Evolutionary conservation across 108 stramenopile genomes (phyloP).

Genomic region (Skeletonema costatum): DNA sequence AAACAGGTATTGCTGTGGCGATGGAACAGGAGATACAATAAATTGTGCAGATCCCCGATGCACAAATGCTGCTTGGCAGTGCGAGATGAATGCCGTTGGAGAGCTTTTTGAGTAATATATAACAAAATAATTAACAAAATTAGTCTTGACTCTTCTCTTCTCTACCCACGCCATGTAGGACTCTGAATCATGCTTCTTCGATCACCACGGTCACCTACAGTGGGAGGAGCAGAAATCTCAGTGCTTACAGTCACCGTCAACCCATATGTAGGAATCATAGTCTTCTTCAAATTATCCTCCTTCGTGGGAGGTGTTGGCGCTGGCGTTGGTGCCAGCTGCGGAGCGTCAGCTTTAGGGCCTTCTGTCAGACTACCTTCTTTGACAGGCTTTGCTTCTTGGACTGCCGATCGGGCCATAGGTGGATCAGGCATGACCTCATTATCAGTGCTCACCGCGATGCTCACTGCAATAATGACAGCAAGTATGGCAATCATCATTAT

Average conservation of each 20-base stretch:
- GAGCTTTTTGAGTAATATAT: no score
- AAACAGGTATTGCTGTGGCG: no score
- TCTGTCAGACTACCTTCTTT: not conserved
- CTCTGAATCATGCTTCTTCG: not conserved
- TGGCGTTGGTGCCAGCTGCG: not conserved
- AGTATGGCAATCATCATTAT: not conserved
- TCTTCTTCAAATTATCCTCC: not conserved
- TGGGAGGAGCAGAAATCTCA: not conserved
- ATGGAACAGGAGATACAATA: no score
- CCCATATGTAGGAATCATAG: not conserved
- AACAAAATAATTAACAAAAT: no score
- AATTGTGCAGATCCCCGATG: no score
- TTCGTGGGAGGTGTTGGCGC: not conserved
- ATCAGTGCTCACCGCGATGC: not conserved
- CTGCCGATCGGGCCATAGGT: no score
- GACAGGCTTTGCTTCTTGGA: not conserved
- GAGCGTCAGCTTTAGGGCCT: not conserved
- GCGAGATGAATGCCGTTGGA: no score
- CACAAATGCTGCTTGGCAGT: no score
- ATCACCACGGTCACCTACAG: not conserved
- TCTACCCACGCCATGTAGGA: not conserved
- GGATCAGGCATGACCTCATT: not conserved
- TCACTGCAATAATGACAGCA: not conserved
- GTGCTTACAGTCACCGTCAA: not conserved
- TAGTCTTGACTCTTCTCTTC: no score